These are phyloP conservation scores for Penicillium paradoxum DNA, from an alignment of 495 filamentous ascomycete genomes.

Conservation along the genomic window DNA sequence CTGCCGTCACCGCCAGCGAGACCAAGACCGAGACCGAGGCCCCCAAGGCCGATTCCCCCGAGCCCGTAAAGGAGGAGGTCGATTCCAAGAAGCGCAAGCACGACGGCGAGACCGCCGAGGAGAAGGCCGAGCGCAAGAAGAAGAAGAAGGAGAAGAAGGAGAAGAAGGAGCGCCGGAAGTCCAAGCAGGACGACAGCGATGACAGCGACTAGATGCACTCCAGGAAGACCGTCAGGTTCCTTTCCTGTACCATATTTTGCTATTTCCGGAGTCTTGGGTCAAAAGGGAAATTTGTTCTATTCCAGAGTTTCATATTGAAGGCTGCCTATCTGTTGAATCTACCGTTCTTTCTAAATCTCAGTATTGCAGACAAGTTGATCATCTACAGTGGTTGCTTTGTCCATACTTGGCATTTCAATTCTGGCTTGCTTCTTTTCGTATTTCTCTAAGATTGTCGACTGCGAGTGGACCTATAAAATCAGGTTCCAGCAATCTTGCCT, in stretches of 20 bases:
- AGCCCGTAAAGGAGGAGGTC: constrained; percentile 29
- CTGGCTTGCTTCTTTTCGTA: no score
- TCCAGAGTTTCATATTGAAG: constrained; percentile 12
- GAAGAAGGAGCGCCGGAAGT: constrained; percentile 65
- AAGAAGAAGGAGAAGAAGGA: constrained; percentile 71
- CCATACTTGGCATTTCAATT: not conserved
- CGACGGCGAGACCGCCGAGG: constrained; percentile 72
- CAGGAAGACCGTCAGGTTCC: constrained; percentile 32
- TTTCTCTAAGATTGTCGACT: no score
- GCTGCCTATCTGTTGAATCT: constrained; percentile 6
- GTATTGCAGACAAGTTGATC: not conserved
- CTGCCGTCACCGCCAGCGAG: constrained; percentile 37
- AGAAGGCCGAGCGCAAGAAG: constrained; percentile 68
- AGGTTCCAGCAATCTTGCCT: no score
- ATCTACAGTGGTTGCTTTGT: not conserved
- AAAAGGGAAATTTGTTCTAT: constrained; percentile 37
- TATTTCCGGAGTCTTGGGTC: constrained; percentile 42
- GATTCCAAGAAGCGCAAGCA: constrained; percentile 76
- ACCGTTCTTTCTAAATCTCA: not conserved
- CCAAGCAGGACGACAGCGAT: constrained; percentile 53
- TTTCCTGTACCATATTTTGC: constrained; percentile 42
- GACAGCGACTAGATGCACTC: constrained; percentile 48
- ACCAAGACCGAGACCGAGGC: constrained; percentile 25
- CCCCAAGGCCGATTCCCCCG: constrained; percentile 35
- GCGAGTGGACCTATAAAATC: no score